These are phyloP conservation scores for Conticribra weissflogii DNA, from an alignment of 108 stramenopile species.

Conservation along the genomic window DNA sequence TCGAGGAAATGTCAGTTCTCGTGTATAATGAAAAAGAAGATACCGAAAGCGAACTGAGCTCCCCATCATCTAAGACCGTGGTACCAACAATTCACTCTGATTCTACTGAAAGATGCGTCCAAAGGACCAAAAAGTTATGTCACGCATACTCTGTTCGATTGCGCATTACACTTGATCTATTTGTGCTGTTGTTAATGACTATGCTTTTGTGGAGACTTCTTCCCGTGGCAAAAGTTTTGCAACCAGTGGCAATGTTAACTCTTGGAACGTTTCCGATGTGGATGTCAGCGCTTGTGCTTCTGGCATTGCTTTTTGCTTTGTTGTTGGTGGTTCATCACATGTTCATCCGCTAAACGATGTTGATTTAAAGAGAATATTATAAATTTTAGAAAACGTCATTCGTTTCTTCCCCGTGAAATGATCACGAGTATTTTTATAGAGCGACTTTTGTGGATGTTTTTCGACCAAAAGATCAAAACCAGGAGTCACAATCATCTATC, in stretches of 20 bases:
- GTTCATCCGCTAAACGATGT: no score
- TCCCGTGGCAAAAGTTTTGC: constrained; percentile 23
- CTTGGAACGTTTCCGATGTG: constrained; percentile 9
- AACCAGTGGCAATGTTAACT: constrained; percentile 16
- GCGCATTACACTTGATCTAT: constrained; percentile 22
- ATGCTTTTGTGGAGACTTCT: constrained; percentile 12
- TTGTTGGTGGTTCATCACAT: no score
- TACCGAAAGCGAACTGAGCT: neutral
- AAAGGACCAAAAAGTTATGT: constrained; percentile 5
- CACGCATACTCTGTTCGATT: constrained; percentile 9
- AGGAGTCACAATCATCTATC: no score
- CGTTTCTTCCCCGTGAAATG: no score
- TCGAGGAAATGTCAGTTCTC: constrained; percentile 32
- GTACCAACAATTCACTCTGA: neutral
- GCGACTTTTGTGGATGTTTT: no score
- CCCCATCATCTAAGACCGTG: neutral
- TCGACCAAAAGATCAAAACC: no score
- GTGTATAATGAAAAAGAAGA: constrained; percentile 7
- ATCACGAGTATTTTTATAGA: no score
- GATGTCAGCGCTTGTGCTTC: constrained; percentile 18
- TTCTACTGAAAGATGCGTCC: neutral
- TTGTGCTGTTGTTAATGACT: constrained; percentile 22
- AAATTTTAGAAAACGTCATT: no score
- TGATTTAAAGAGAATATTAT: no score
- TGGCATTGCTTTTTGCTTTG: no score